These are phyloP conservation scores for Lantana camara DNA, from an alignment of 257 asterid species.

Conservation along the genomic window DNA sequence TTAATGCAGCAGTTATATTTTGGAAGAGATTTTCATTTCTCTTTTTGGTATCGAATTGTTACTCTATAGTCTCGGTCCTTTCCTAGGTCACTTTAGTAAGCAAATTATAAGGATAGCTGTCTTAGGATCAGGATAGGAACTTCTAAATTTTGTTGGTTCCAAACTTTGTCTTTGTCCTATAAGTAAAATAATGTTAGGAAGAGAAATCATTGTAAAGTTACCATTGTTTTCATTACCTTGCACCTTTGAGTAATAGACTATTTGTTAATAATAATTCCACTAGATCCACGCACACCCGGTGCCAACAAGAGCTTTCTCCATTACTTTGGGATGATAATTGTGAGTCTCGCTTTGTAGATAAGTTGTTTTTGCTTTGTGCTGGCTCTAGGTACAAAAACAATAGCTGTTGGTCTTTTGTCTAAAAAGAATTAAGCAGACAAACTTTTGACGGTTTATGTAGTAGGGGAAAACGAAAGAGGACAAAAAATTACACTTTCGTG, in stretches of 20 bases:
- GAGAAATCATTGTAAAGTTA: not conserved
- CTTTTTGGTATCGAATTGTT: no score
- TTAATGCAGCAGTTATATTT: not conserved
- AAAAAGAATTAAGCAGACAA: no score
- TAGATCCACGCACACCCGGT: not conserved
- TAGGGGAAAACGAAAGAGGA: no score
- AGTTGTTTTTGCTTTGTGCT: not conserved
- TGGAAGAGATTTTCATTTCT: not conserved
- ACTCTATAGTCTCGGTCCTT: no score
- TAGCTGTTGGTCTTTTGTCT: no score
- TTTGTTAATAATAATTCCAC: not conserved
- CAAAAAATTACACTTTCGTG: constrained; percentile 2
- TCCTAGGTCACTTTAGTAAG: no score
- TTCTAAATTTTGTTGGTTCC: not conserved
- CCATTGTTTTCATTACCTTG: not conserved
- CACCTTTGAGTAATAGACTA: not conserved
- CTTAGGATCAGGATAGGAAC: no score
- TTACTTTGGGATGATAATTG: not conserved
- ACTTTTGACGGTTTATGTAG: no score
- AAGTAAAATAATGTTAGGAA: not conserved
- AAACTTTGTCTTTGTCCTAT: not conserved
- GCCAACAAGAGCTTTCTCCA: not conserved
- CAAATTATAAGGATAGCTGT: no score
- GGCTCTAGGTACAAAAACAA: no score
- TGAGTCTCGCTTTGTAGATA: not conserved